phyloP scores from a whole-genome alignment of 768 basidiomycete genomes.

The Pisolithus orientalis region DNA sequence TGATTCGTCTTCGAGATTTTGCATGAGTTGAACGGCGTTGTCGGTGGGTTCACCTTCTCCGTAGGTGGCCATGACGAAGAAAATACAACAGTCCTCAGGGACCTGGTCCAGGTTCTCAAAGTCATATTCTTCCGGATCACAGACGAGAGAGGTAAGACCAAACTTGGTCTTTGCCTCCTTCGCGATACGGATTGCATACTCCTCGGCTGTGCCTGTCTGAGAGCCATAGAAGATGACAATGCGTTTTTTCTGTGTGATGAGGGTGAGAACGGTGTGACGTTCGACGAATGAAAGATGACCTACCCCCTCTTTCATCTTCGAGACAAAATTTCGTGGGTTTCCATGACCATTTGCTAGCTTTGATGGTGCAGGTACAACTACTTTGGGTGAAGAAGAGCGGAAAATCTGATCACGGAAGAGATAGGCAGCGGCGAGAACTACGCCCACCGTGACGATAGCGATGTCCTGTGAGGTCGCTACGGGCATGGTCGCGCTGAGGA shows the following conservation, averaged over 20 bases:
- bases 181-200: conserved; percentile 94
- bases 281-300: conserved; percentile 26
- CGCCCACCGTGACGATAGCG: conserved; percentile 64
- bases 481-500: conserved; percentile 39
- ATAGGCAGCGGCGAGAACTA: conserved; percentile 70
- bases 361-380: conserved; percentile 40
- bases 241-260: conserved; percentile 75
- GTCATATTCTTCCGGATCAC: conserved; percentile 98
- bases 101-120: conserved; percentile 93
- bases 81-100: conserved; percentile 79
- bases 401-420: conserved; percentile 83
- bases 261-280: no score
- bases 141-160: conserved; percentile 91
- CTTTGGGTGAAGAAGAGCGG: conserved; percentile 57
- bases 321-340: conserved; percentile 91
- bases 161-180: conserved; percentile 98
- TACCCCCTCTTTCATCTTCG: conserved; percentile 92
- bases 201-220: conserved; percentile 97
- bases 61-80: conserved; percentile 98
- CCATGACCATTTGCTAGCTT: conserved; percentile 55
- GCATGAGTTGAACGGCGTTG: conserved; percentile 92
- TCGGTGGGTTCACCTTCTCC: conserved; percentile 99
- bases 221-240: conserved; percentile 97
- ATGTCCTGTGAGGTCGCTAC: conserved; percentile 65
- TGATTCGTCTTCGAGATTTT: conserved; percentile 80